These are phyloP conservation scores for Spathaspora gorwiae DNA, from an alignment of 805 yeast species.

Conservation along the genomic window DNA sequence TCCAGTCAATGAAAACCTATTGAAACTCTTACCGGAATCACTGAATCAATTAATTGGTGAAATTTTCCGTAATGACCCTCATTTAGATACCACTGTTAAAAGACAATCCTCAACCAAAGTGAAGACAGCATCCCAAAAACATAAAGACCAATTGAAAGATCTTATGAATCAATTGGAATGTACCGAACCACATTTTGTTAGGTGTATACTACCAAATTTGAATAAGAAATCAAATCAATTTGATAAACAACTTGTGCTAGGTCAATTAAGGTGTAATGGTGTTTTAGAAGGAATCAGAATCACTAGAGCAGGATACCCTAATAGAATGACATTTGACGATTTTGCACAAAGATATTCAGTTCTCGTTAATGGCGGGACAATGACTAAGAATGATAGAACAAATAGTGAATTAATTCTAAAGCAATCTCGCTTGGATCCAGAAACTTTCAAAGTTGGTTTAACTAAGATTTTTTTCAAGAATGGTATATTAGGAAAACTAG, in stretches of 20 bases:
- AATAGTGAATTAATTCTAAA: constrained; percentile 66
- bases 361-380: constrained; percentile 43
- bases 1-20: constrained; percentile 76
- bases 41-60: constrained; percentile 49
- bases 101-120: constrained; percentile 36
- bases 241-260: constrained; percentile 72
- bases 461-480: constrained; percentile 72
- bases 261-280: constrained; percentile 93
- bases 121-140: constrained; percentile 79
- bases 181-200: constrained; percentile 94
- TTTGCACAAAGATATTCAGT: constrained; percentile 73
- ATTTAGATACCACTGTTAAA: constrained; percentile 7
- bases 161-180: constrained; percentile 67
- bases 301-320: constrained; percentile 96
- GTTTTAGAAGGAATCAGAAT: constrained; percentile 96
- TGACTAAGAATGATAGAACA: constrained; percentile 50
- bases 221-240: constrained; percentile 66
- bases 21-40: constrained; percentile 57
- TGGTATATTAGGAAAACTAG: constrained; percentile 75
- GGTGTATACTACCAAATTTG: constrained; percentile 91
- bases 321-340: constrained; percentile 78
- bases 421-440: constrained; percentile 55
- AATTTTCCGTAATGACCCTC: constrained; percentile 45
- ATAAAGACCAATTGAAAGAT: constrained; percentile 73
- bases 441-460: constrained; percentile 61